These are phyloP conservation scores for Astraeus odoratus DNA, from an alignment of 768 basidiomycete species.

Conservation along the genomic window DNA sequence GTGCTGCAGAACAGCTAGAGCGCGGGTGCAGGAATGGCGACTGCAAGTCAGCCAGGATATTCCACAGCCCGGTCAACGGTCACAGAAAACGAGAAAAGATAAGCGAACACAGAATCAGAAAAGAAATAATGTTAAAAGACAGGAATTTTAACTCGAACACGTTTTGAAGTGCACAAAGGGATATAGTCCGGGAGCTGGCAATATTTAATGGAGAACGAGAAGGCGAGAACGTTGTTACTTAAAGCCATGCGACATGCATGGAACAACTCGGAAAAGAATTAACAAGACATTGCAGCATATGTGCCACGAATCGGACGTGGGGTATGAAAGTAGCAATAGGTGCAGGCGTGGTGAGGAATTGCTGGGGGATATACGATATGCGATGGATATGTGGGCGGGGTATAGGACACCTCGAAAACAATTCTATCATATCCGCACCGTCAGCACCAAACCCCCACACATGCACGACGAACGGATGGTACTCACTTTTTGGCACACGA, in stretches of 20 bases:
- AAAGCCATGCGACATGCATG: too few species aligned
- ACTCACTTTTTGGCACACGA: slow-evolving; percentile 17
- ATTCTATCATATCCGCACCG: not conserved
- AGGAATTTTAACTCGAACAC: slow-evolving; percentile 13
- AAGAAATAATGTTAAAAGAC: slow-evolving; percentile 27
- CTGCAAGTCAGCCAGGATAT: slow-evolving; percentile 20
- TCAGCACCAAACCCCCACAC: not conserved
- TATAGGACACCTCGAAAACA: not conserved
- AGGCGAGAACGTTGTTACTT: too few species aligned
- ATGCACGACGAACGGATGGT: not conserved
- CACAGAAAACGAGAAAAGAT: slow-evolving; percentile 8
- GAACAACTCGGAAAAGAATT: too few species aligned
- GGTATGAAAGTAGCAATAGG: slow-evolving; percentile 8
- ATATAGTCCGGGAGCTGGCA: too few species aligned
- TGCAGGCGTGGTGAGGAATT: slow-evolving; percentile 8
- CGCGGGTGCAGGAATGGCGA: too few species aligned
- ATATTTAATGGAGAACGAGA: too few species aligned
- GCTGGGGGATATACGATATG: not conserved
- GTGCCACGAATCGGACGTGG: too few species aligned
- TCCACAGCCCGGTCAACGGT: slow-evolving; percentile 19
- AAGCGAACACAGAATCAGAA: not conserved
- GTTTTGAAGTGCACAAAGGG: slow-evolving; percentile 12
- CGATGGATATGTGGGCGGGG: not conserved
- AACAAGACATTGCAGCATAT: too few species aligned
- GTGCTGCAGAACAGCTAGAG: too few species aligned